Evolutionary conservation across 768 basidiomycete genomes (phyloP), one percentile per base, ranked within the genome.

Genomic region (Phallus indusiatus): DNA sequence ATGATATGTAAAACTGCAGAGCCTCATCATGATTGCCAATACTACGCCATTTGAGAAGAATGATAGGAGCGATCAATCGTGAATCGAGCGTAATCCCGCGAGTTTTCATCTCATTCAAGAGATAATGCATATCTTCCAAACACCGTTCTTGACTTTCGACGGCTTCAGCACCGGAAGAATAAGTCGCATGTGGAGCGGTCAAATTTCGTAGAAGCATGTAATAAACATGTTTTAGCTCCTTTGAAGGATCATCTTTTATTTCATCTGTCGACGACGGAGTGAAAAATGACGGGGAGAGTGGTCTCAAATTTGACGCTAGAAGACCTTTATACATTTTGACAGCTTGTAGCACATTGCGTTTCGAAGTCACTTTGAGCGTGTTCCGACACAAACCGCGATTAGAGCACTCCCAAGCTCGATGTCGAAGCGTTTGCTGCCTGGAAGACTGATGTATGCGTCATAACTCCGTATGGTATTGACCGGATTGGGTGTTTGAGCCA

Each of bases 391-490:
- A 69, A 16, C 70, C 67, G 24, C 71, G 76, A 90, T 72, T 2
- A 88, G 67, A 3, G 81, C 82, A n/a, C 75, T 74, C 18, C 84
- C 70, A 53, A 87, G 70, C 49, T 70, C 71, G 7, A 79, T 73
- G 24, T 80, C 79, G 5, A 81, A 81, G 2, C 63, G 64, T 24
- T 33, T 22, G 11, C 37, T 7, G 14, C n/a, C 47, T 7, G 49
- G 36, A 35, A 59, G 24, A n/a, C 50, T 35, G 14, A 22, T 12
- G 35, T 59, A 59, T 10, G 20, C 9, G 1, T 59, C 18, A 51
- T 16, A 51, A 34, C 21, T 34, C 4, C 21, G 50, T 16, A 51
- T 51, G 50, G 50, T 51, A 51, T 51, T 51, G 18, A 22, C 50
- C 12, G 50, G 12, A 14, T 51, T 22, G 2, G 21, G 21, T 20